Evolutionary conservation across 768 basidiomycete genomes (phyloP).

Genomic region (Phaeolepiota aurea): DNA sequence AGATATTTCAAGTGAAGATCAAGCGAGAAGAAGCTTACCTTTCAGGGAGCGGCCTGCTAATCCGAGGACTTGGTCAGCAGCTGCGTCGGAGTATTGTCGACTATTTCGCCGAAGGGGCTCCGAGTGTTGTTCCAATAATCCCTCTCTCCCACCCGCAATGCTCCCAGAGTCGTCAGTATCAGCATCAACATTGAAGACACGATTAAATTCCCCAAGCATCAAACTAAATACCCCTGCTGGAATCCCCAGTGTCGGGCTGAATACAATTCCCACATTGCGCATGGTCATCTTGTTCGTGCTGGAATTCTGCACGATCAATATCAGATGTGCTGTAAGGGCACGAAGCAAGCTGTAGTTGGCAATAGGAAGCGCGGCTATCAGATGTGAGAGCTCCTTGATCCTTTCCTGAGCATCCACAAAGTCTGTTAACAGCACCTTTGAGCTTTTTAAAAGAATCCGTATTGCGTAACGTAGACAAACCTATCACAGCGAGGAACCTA

Average conservation of each 20-base stretch:
- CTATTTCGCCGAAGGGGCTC: constrained; percentile 67
- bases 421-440: constrained; percentile 39
- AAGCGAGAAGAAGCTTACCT: constrained; percentile 35
- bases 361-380: constrained; percentile 83
- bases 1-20: constrained; percentile 8
- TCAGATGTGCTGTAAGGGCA: constrained; percentile 90
- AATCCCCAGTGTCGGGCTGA: constrained; percentile 94
- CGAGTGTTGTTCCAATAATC: constrained; percentile 18
- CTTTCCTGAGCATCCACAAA: constrained; percentile 84
- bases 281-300: constrained; percentile 95
- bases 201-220: constrained; percentile 89
- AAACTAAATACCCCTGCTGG: constrained; percentile 96
- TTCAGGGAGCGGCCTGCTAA: constrained; percentile 60
- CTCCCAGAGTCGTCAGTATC: constrained; percentile 24
- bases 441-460: constrained; percentile 1
- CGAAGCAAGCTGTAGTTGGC: constrained; percentile 92
- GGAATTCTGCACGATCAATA: constrained; percentile 89
- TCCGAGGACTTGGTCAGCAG: constrained; percentile 78
- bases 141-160: constrained; percentile 17
- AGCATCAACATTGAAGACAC: constrained; percentile 79
- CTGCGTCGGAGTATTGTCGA: constrained; percentile 74
- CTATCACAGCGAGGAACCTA: constrained; percentile 87
- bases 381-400: constrained; percentile 75
- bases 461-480: constrained; percentile 43
- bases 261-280: constrained; percentile 97